These are phyloP conservation scores for Sporothrix phasma DNA, from an alignment of 2,329 filamentous ascomycete genomes.

Conservation along the genomic window DNA sequence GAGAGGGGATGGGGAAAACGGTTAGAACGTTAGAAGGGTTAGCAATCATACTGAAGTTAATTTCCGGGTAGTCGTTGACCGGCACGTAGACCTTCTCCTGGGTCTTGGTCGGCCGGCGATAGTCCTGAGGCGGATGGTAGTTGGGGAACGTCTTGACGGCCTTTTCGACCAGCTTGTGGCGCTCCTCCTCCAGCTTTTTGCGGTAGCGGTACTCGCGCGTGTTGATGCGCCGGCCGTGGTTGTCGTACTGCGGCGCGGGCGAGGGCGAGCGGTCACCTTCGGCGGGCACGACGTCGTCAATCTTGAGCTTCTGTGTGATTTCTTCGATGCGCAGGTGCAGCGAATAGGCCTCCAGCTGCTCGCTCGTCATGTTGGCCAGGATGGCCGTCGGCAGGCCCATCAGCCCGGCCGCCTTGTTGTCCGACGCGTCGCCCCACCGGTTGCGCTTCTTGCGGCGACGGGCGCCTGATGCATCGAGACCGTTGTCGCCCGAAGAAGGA, in stretches of 20 bases:
- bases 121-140: constrained; percentile 97
- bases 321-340: constrained; percentile 96
- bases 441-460: constrained; percentile 79
- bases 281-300: constrained; percentile 95
- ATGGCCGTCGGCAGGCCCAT: constrained; percentile 97
- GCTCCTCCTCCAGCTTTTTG: constrained; percentile 95
- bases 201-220: constrained; percentile 97
- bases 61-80: constrained; percentile 99
- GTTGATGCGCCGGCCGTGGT: constrained; percentile 98
- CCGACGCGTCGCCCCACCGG: constrained; percentile 91
- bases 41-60: constrained; percentile 99
- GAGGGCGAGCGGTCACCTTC: constrained; percentile 94
- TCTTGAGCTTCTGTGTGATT: constrained; percentile 97
- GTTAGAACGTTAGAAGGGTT: constrained; percentile 89
- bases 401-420: constrained; percentile 96
- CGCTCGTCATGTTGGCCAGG: constrained; percentile 93
- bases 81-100: constrained; percentile 99
- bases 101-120: constrained; percentile 97
- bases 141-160: constrained; percentile 99
- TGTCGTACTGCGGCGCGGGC: constrained; percentile 94
- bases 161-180: constrained; percentile 96
- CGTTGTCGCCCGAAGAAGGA: not conserved
- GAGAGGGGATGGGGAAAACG: constrained; percentile 26
- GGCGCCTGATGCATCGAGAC: not conserved
- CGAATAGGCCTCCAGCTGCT: constrained; percentile 95